A percentile compares a stretch with the other conserved stretches of the same genome.
These are phyloP conservation scores for Drosera capensis DNA, from an alignment of 148 eudicot species.

Conservation along the genomic window DNA sequence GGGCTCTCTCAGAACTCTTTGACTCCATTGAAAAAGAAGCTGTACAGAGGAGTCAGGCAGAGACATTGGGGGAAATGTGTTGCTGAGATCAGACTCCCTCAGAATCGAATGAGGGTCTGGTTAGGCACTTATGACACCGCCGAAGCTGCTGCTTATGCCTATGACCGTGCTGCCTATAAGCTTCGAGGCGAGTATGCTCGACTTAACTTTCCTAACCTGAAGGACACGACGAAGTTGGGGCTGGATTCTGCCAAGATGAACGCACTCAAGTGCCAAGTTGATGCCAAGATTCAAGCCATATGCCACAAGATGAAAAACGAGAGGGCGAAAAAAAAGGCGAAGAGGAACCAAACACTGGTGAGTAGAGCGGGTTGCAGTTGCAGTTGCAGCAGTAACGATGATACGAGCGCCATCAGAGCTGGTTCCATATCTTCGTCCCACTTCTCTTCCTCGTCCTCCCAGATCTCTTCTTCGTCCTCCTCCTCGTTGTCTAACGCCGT, in stretches of 20 bases:
- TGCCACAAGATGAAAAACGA: conserved; percentile 47
- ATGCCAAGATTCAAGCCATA: conserved; percentile 67
- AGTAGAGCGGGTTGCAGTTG: not conserved
- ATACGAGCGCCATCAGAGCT: conserved; percentile 11
- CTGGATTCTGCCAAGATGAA: conserved; percentile 38
- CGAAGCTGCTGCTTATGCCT: conserved; percentile 90
- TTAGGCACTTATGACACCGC: conserved; percentile 81
- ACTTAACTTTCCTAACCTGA: conserved; percentile 60
- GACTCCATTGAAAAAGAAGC: conserved; percentile 43
- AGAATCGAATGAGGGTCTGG: conserved; percentile 89
- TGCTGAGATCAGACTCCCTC: conserved; percentile 89
- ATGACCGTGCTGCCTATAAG: conserved; percentile 87
- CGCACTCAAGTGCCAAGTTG: conserved; percentile 49
- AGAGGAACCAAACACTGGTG: conserved; percentile 18
- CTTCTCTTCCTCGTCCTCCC: conserved; percentile 10
- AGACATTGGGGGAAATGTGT: conserved; percentile 99
- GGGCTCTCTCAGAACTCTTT: not conserved
- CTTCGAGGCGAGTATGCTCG: conserved; percentile 84
- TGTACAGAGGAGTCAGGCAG: conserved; percentile 91
- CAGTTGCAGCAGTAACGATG: conserved; percentile 4
- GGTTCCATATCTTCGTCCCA: conserved; percentile 23
- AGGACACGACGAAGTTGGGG: conserved; percentile 35
- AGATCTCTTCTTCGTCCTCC: not conserved
- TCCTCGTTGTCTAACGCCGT: conserved; percentile 4
- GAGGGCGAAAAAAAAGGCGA: conserved; percentile 30